Evolutionary conservation across 169 alveolate species (phyloP), one percentile per base, ranked within the genome.

Genomic region (Babesia bovis): DNA sequence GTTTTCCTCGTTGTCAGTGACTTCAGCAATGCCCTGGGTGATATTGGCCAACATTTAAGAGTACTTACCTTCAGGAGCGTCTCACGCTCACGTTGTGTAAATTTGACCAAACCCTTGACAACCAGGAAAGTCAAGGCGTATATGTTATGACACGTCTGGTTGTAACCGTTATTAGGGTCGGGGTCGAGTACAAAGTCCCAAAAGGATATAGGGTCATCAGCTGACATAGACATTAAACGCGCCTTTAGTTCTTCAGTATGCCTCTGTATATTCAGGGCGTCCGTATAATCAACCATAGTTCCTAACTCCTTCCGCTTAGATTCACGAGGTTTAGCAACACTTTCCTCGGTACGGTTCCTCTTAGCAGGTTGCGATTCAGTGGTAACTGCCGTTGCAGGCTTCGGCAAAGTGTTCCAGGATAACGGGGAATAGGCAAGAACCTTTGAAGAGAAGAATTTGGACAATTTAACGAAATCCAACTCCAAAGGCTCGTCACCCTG

Each of bases 141-240:
- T 19, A 87, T 47, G 72, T 82, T 79, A 40, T 58, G 77, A 49
- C 91, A 84, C 23, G 93, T 87, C 69, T 66, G 81, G 81, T 77
- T 87, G 72, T 44, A 87, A 47, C 93, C 93, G 44, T 87, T 61
- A 23, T 45, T 6, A 2, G 90, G 91, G 67, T 74, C 90, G 28
- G 61, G 49, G 33, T 87, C 93, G 15, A 87, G 57, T 23, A 87
- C 83, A 58, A 87, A 87, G 21, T 83, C 78, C 84, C 87, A 73
- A 74, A 87, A 87, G 4, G 44, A 12, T 4, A 81, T 66, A 1
- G 88, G 84, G 10, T 23, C 49, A 23, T 6, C 42, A n/a, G 33
- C 28, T 32, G 88, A n/a, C 4, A n/a, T 45, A 2, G 9, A 26
- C 51, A 33, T 17, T 21, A 81, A 26, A n/a, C 25, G 36, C 21